phyloP scores from a whole-genome alignment of 495 filamentous ascomycete species.

The Usnea hakonensis region DNA sequence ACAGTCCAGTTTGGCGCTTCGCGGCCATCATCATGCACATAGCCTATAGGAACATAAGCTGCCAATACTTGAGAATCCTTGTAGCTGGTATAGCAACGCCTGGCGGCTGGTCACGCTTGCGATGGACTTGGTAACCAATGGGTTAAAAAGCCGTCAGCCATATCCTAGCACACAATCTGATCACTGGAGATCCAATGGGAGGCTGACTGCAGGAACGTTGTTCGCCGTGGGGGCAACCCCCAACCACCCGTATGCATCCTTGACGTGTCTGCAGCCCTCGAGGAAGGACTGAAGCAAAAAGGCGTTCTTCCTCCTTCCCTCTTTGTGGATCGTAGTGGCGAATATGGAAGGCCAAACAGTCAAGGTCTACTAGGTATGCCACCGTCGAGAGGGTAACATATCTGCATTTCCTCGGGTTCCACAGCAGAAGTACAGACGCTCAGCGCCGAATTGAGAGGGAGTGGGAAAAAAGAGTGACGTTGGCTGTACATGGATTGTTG shows the following conservation, averaged over 20 bases:
- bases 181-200: background rate
- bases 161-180: background rate
- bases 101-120: background rate
- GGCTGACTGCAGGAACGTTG: conserved; percentile 1
- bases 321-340: background rate
- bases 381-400: background rate
- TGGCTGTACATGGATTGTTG: background rate
- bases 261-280: conserved; percentile 7
- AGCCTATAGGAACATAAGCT: conserved; percentile 5
- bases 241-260: background rate
- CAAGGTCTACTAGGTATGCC: background rate
- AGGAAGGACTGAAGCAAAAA: background rate
- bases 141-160: conserved; percentile 4
- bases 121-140: conserved; percentile 5
- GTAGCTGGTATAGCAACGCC: background rate
- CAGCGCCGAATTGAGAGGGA: background rate
- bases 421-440: background rate
- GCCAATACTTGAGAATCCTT: conserved; percentile 1
- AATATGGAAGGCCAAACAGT: background rate
- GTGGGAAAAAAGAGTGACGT: background rate
- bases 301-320: background rate
- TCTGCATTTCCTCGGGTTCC: background rate
- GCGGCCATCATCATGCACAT: conserved; percentile 1
- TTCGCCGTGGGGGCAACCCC: background rate
- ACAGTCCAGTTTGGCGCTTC: background rate